Base-by-base conservation (phyloP, 192 early-diverging fungal species). In the Geranomyces variabilis region DNA sequence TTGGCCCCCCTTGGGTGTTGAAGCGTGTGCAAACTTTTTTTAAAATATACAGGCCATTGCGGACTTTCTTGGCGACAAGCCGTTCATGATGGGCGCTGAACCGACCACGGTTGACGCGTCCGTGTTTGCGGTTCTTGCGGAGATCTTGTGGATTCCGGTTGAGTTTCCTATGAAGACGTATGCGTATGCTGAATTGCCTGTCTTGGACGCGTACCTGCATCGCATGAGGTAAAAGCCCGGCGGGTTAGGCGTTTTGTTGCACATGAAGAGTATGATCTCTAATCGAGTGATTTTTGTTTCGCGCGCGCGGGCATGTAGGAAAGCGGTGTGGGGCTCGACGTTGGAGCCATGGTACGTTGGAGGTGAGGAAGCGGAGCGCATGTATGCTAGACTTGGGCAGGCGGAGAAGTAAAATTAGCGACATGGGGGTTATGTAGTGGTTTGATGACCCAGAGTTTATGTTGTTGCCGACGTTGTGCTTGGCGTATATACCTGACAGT, bases 91-190 rank as follows among this genome's bases (percentile, higher is more conserved):
- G 43, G 76, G 72, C 14, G 21, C 9, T 33, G 26, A 34, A 7
- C 67, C 63, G 9, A 68, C 72, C 10, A 43, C 51, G n/a, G 72
- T 68, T n/a, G 75, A 77, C 33, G 69, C 70, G 7, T 74, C 70
- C 45, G 75, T 77, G 14, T 77, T 77, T 67, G 69, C 75, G 9
- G 76, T 74, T 19, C 72, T 77, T 22, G 71, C 75, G 12, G 53
- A 47, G 1, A 74, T 75, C 53, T 0, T 68, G 36, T 77, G 75
- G 75, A 46, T 77, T 22, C 75, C 75, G 0, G 66, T 77, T 24
- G 71, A 73, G 64, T 77, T 63, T 31, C 75, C 75, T 14, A 74
- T 74, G 65, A 74, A 74, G 47, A 62, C 36, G 14, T 58, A 66
- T 30, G 66, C 66, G 29, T 77, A 59, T 44, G 36, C 48, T 17